Conservation (phyloP, 163 green algal genomes). For the Chlamydomonas reinhardtii region DNA sequence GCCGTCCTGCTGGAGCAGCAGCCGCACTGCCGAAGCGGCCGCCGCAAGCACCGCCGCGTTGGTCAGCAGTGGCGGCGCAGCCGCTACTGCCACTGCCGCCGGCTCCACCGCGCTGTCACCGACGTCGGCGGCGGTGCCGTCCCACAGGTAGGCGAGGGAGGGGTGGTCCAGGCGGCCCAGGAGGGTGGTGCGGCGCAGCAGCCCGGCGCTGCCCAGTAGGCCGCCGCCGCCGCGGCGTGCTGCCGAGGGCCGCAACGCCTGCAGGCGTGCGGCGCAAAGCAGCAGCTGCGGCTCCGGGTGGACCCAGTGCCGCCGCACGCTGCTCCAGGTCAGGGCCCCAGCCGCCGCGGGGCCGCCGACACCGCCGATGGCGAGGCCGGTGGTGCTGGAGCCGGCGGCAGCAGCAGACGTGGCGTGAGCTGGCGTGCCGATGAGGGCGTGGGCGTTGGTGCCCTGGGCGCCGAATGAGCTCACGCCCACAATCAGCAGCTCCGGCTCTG, state of each 20-base stretch:
- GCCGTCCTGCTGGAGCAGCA: constrained; percentile 20
- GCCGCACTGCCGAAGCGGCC: constrained; percentile 49
- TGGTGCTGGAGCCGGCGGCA: too few relatives aligned
- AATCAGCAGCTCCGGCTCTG: background rate
- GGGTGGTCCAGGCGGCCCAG: constrained; percentile 33
- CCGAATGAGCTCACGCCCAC: constrained; percentile 83
- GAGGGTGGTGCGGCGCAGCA: background rate
- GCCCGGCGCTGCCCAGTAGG: too few relatives aligned
- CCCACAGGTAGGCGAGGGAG: constrained; percentile 47
- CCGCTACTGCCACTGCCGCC: background rate
- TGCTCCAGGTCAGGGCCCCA: background rate
- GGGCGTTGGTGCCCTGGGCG: constrained; percentile 84
- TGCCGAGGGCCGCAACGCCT: background rate
- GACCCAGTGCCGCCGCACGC: constrained; percentile 42
- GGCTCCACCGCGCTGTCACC: background rate
- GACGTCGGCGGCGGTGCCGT: background rate
- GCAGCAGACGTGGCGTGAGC: too few relatives aligned
- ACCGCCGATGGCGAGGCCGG: too few relatives aligned
- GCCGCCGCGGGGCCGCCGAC: too few relatives aligned
- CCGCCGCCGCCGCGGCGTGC: constrained; percentile 1
- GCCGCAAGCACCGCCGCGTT: constrained; percentile 55
- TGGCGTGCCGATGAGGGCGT: constrained; percentile 59
- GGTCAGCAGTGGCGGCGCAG: constrained; percentile 44
- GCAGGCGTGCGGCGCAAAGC: background rate
- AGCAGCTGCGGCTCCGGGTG: constrained; percentile 46